Base-by-base conservation (phyloP, 2,329 filamentous ascomycete genomes). In the Fusarium pininemorale region DNA sequence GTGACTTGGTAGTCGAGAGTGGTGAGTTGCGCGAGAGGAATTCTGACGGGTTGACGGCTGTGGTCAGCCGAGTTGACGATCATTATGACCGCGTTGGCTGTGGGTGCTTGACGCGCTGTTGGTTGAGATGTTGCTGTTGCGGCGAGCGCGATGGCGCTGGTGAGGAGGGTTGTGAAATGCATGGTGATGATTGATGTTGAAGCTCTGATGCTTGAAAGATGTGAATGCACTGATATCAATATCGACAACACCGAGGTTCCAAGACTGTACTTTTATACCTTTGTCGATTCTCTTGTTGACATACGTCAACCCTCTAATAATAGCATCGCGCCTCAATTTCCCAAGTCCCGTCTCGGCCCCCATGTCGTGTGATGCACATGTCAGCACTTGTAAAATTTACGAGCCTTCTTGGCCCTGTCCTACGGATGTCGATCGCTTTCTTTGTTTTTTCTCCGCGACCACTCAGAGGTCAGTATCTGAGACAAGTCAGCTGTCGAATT, bases 1-100 rank as follows among this genome's bases (percentile, higher is more conserved):
- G 71, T 73, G 37, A 68, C 37, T 9, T 35, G 11, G 37, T 72
- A 74, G 30, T 64, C 12, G 41, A 71, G 47, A 35, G 39, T 68
- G n/a, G 70, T 73, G 32, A 73, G 70, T 12, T 74, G 70, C 3
- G 62, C 70, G 2, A 73, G 59, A 3, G 71, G 71, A 3, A 73
- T 68, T 53, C 62, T 59, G 22, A 74, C 70, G 1, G 70, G 70
- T 13, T 71, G 47, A n/a, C 61, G 66, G 39, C 70, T 74, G 22
- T 74, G 39, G 6, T 74, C 56, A 6, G 53, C 62, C 0, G 60
- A 26, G 53, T 73, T 73, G 48, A 56, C 51, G 12, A 63, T 16
- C 35, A 71, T 54, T 15, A 73, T 7, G 18, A 63, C 61, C 6
- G 66, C 70, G 20, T 73, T 56, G 47, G 70, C 70, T 0, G 44